These are phyloP conservation scores for Hypsizygus marmoreus DNA, from an alignment of 768 basidiomycete genomes.

Conservation along the genomic window DNA sequence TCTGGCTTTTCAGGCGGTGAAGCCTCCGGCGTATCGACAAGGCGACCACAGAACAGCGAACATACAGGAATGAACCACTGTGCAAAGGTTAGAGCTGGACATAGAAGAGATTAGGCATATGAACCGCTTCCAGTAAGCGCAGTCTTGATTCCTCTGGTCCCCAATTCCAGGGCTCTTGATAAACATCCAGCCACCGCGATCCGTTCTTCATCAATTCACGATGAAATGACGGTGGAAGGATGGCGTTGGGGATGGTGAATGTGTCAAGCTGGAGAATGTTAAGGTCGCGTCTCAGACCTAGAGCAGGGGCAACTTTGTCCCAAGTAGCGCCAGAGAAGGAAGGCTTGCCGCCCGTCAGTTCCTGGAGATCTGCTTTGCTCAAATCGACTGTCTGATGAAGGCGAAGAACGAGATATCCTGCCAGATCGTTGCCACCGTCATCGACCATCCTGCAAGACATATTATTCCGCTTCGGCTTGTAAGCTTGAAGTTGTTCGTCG, in stretches of 20 bases:
- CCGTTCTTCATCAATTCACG: background rate
- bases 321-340: no score
- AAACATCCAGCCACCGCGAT: background rate
- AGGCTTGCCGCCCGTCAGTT: no score
- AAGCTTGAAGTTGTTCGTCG: no score
- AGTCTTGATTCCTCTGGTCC: background rate
- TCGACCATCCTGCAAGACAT: no score
- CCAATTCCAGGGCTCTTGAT: background rate
- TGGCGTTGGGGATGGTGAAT: background rate
- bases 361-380: no score
- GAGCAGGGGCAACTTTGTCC: background rate
- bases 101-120: no score
- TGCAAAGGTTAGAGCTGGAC: background rate
- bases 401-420: no score
- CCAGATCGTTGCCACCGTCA: no score
- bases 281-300: background rate
- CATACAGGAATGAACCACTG: conserved; percentile 13
- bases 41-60: conserved; percentile 9
- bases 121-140: background rate
- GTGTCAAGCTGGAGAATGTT: background rate
- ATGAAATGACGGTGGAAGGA: conserved; percentile 2
- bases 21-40: conserved; percentile 9
- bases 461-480: no score
- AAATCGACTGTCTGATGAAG: no score
- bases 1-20: conserved; percentile 6